These are phyloP conservation scores for Durusdinium trenchii DNA, from an alignment of 73 alveolate genomes.

Conservation along the genomic window DNA sequence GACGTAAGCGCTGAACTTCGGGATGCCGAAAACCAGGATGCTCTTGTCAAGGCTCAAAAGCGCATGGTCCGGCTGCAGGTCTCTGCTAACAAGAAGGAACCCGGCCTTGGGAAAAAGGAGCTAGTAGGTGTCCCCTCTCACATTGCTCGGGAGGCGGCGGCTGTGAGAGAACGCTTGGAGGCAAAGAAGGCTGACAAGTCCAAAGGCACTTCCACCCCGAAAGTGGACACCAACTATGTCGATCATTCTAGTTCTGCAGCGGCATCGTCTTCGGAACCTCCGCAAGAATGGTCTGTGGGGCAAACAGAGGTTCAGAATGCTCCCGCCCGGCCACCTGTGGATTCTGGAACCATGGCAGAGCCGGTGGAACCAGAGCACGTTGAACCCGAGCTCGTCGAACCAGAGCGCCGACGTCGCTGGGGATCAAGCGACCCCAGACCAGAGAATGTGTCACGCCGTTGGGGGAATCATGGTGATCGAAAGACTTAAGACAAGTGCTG, in stretches of 20 bases:
- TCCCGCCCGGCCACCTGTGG: neutral
- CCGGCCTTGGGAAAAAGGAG: constrained; percentile 72
- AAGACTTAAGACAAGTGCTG: no score
- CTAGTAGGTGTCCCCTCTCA: constrained; percentile 68
- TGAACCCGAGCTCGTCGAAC: constrained; percentile 3
- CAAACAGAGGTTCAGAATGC: neutral
- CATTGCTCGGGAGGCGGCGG: constrained; percentile 68
- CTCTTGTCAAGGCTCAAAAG: constrained; percentile 59
- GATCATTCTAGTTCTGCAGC: constrained; percentile 1
- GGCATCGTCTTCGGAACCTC: neutral
- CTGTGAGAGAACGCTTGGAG: constrained; percentile 28
- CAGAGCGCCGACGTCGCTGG: constrained; percentile 61
- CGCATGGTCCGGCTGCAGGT: constrained; percentile 95
- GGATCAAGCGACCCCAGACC: neutral
- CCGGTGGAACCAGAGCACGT: neutral
- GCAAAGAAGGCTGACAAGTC: constrained; percentile 35
- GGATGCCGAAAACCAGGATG: constrained; percentile 87
- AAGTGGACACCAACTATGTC: neutral
- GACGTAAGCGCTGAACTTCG: constrained; percentile 91
- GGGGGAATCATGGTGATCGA: no score
- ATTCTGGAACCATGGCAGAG: neutral
- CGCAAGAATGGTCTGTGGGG: neutral
- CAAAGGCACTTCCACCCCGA: neutral
- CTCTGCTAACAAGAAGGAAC: constrained; percentile 66
- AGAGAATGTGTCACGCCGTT: constrained; percentile 7